A percentile compares a stretch with the other conserved stretches of the same genome.
phyloP scores from a whole-genome alignment of 1,139 yeast species.

The Zygosaccharomyces sapae region DNA sequence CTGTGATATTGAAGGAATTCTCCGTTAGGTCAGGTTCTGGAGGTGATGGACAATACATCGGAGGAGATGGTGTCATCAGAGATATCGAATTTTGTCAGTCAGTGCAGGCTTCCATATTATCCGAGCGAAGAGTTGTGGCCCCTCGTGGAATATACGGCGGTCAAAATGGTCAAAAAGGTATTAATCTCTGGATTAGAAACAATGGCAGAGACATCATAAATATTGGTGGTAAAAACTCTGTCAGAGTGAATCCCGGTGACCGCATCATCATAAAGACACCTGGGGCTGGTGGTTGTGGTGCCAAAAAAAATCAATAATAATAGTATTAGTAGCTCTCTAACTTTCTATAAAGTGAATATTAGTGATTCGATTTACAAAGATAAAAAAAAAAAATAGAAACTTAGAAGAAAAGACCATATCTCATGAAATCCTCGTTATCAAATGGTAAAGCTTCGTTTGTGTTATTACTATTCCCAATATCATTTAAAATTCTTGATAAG shows the following conservation, averaged over 20 bases:
- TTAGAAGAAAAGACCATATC: slow-evolving; percentile 3
- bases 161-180: slow-evolving; percentile 53
- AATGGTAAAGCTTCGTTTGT: slow-evolving; percentile 6
- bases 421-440: slow-evolving; percentile 16
- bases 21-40: slow-evolving; percentile 53
- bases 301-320: background rate
- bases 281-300: slow-evolving; percentile 54
- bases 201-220: slow-evolving; percentile 38
- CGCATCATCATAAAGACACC: slow-evolving; percentile 51
- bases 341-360: no score
- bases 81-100: slow-evolving; percentile 56
- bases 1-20: slow-evolving; percentile 53
- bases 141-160: slow-evolving; percentile 66
- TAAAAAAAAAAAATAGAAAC: no score
- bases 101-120: slow-evolving; percentile 54
- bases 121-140: slow-evolving; percentile 54
- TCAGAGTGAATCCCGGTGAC: slow-evolving; percentile 49
- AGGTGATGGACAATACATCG: slow-evolving; percentile 50
- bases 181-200: slow-evolving; percentile 50
- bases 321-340: no score
- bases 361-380: no score
- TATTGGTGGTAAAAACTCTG: slow-evolving; percentile 56
- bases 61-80: slow-evolving; percentile 62
- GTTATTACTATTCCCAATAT: slow-evolving; percentile 7
- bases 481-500: slow-evolving; percentile 11